Conservation (phyloP, 1,284 basidiomycete species). For the Filobasidium uniguttulatum region DNA sequence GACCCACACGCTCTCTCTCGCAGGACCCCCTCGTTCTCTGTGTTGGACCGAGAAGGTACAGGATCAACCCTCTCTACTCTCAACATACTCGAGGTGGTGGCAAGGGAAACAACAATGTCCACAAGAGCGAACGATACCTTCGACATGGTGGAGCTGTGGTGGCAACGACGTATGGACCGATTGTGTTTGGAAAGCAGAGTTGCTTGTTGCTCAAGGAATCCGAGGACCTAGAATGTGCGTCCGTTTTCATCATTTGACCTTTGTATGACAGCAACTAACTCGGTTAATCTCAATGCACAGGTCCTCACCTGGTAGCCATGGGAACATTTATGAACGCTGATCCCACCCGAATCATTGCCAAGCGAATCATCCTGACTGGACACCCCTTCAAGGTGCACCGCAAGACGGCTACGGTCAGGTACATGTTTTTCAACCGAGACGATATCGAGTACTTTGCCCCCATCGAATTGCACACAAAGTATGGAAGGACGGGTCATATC, state of each 20-base stretch:
- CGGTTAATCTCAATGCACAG: conserved; percentile 21
- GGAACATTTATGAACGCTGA: conserved; percentile 80
- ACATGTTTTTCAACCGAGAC: conserved; percentile 95
- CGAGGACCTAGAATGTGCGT: conserved; percentile 45
- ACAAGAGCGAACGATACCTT: conserved; percentile 92
- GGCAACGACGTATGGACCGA: conserved; percentile 76
- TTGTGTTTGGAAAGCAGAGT: conserved; percentile 73
- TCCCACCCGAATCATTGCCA: conserved; percentile 80
- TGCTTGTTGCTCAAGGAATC: conserved; percentile 61
- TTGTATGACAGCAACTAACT: not conserved
- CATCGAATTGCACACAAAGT: conserved; percentile 83
- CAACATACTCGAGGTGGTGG: conserved; percentile 82
- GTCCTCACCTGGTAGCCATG: conserved; percentile 69
- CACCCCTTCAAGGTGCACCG: conserved; percentile 97
- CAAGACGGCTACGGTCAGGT: conserved; percentile 91
- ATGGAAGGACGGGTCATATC: conserved; percentile 83
- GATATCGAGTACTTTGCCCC: conserved; percentile 90
- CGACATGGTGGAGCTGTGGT: conserved; percentile 66
- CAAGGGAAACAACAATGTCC: conserved; percentile 85
- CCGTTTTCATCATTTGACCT: not conserved
- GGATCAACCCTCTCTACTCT: conserved; percentile 77
- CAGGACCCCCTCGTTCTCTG: conserved; percentile 80
- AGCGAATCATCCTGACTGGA: conserved; percentile 83
- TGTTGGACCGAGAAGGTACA: conserved; percentile 72
- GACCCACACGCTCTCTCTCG: not conserved